These are phyloP conservation scores for Pisolithus microcarpus DNA, from an alignment of 768 basidiomycete species.

Conservation along the genomic window DNA sequence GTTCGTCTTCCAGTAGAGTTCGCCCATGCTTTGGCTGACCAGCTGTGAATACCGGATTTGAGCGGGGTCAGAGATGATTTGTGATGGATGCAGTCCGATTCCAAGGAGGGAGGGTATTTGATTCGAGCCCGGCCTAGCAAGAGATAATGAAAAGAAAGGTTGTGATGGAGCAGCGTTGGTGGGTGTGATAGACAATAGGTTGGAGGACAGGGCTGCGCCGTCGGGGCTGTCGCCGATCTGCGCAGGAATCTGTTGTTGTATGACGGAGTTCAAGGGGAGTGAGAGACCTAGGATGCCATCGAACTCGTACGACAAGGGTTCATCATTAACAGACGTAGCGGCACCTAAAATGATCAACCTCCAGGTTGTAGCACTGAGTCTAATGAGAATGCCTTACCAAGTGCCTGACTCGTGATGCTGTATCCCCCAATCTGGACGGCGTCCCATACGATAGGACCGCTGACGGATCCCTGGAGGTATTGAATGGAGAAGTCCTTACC, in stretches of 20 bases:
- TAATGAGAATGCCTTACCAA: conserved; percentile 40
- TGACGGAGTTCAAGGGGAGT: conserved; percentile 65
- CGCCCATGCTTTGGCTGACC: conserved; percentile 34
- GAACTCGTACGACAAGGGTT: conserved; percentile 52
- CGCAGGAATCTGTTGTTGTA: conserved; percentile 45
- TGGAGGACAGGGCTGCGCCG: conserved; percentile 62
- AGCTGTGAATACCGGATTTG: conserved; percentile 44
- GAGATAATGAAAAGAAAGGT: conserved; percentile 60
- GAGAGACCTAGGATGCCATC: conserved; percentile 70
- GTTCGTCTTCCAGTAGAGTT: conserved; percentile 55
- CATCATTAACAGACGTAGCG: conserved; percentile 44
- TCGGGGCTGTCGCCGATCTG: conserved; percentile 45
- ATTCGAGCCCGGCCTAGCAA: conserved; percentile 59
- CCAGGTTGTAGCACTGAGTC: background rate
- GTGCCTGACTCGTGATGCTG: conserved; percentile 54
- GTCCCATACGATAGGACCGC: conserved; percentile 69
- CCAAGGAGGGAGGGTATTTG: conserved; percentile 54
- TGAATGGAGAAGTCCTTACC: conserved; percentile 39
- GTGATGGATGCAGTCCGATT: conserved; percentile 59
- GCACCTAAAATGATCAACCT: conserved; percentile 40
- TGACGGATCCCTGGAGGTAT: conserved; percentile 54
- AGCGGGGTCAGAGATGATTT: conserved; percentile 46
- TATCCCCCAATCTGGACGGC: conserved; percentile 57
- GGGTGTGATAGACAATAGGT: conserved; percentile 65
- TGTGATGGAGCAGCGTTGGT: conserved; percentile 42